Base-by-base conservation (phyloP, 2,329 filamentous ascomycete species). In the Sclerotinia borealis region DNA sequence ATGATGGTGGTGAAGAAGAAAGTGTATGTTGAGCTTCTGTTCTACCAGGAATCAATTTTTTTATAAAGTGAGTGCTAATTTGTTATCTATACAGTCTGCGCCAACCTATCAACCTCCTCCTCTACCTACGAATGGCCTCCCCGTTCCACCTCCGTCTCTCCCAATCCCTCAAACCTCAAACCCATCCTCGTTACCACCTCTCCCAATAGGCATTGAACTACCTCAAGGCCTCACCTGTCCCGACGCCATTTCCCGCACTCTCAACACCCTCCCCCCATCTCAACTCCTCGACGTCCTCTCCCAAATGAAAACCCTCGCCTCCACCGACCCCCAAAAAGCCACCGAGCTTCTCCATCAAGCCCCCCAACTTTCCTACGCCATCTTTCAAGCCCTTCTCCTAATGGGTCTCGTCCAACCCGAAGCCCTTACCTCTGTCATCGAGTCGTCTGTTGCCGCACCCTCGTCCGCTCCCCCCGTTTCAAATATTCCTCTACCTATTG, bases 261-360 rank as follows among this genome's bases (percentile, higher is more conserved):
- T 99, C 67, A 88, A 90, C 66, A 91, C 92, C 3, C 84, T 98
- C 0, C 92, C 93, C 0, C 88, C 93, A 0, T 85, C 90, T 8
- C 93, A 98, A 75, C 86, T 99, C 3, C 89, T 98, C 70, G 93
- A 97, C 69, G 93, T 97, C 63, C 85, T 99, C 65, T 87, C 88
- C 10, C 93, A 98, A 76, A 96, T 98, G 91, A 98, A 98, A 78
- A 85, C 87, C 3, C 81, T 98, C 15, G 91, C 91, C n/a, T 85
- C 86, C 58, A 85, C 83, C 29, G 92, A 98, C 70, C 92, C 93
- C 2, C 82, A 84, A 25, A 90, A 92, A 73, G 93, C 93, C 4
- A 92, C 89, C 0, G 91, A 96, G 73, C 85, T 98, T 47, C 85
- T 99, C 48, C 83, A 89, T 66, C 89, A 93, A 78, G 92, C 93